Base-by-base conservation (phyloP, 441 rosid genomes). In the Pelargonium citronellum region DNA sequence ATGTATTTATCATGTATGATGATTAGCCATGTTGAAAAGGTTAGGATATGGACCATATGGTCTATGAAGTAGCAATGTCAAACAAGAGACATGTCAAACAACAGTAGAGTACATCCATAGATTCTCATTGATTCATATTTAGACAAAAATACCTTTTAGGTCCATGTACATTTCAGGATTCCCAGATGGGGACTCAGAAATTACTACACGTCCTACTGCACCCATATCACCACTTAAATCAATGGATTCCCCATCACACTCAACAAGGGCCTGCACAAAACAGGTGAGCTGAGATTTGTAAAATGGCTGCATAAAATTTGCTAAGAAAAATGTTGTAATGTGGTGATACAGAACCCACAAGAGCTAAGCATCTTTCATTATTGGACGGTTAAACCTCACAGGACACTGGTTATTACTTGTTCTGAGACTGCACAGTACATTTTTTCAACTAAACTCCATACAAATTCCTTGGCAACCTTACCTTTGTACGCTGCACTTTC, bases 151-250 rank as follows among this genome's bases (percentile, higher is more conserved):
- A 77, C 98, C 98, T 87, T 94, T 94, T 72, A 94, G 82, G 82
- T 94, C 98, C 67, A 94, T 74, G 82, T 78, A 85, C 87, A 91
- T 79, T 53, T 89, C 96, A 65, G 79, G 79, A 43, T 84, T 78
- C 75, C 85, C 89, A 46, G 83, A 74, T 41, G 81, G 74, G 53
- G 75, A 70, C 78, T 87, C 91, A 16, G 89, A 83, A 75, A 91
- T 80, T 69, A 94, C 81, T 68, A 91, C 79, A 8, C 98, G 85
- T 65, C 98, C 98, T 62, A 94, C 97, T 64, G 96, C 96, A 47
- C 98, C 98, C 87, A 90, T 76, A 80, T 94, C 97, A 19, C 98
- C 98, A 76, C 97, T 94, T 81, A 94, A 84, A 86, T 91, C 97
- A 66, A 92, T 84, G 71, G 96, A 87, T 62, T 90, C 96, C 53